Percentiles rank a stretch among this genome's conserved stretches.
phyloP scores from a whole-genome alignment of 2,329 filamentous ascomycete genomes.

The Penicillium decumbens region DNA sequence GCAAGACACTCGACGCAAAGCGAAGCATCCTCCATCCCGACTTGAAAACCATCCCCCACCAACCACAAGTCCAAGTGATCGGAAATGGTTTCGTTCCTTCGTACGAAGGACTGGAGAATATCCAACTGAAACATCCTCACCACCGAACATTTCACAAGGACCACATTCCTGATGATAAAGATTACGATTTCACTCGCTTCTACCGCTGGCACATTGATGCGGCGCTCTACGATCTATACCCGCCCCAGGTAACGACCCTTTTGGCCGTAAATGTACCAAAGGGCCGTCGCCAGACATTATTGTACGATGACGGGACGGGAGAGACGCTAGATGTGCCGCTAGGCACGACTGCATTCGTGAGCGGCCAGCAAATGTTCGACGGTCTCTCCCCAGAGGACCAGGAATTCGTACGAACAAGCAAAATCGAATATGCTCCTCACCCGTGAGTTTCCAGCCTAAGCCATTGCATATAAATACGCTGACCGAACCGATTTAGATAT shows the following conservation, averaged over 20 bases:
- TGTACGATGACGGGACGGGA: slow-evolving; percentile 67
- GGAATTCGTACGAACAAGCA: slow-evolving; percentile 61
- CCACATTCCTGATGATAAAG: slow-evolving; percentile 57
- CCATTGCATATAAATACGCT: background rate
- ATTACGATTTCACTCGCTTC: slow-evolving; percentile 56
- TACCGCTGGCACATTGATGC: slow-evolving; percentile 81
- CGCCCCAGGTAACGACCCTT: slow-evolving; percentile 67
- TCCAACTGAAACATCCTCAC: slow-evolving; percentile 68
- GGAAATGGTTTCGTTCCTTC: slow-evolving; percentile 66
- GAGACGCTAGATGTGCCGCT: slow-evolving; percentile 65
- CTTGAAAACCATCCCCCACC: slow-evolving; percentile 72
- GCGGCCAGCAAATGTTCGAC: slow-evolving; percentile 67
- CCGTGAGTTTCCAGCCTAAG: slow-evolving; percentile 45
- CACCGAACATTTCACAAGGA: slow-evolving; percentile 71
- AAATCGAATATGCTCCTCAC: slow-evolving; percentile 70
- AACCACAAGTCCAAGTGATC: slow-evolving; percentile 75
- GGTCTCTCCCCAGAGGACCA: slow-evolving; percentile 61
- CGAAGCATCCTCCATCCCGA: slow-evolving; percentile 68
- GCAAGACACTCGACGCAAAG: slow-evolving; percentile 66
- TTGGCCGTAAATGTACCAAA: slow-evolving; percentile 69
- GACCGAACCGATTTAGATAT: slow-evolving; percentile 36
- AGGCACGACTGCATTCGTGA: slow-evolving; percentile 72
- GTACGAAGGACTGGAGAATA: slow-evolving; percentile 66
- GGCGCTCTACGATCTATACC: slow-evolving; percentile 69
- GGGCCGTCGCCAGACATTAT: slow-evolving; percentile 60